Evolutionary conservation across 192 early-diverging fungal species (phyloP).

Genomic region (Gryganskiella cystojenkinii): DNA sequence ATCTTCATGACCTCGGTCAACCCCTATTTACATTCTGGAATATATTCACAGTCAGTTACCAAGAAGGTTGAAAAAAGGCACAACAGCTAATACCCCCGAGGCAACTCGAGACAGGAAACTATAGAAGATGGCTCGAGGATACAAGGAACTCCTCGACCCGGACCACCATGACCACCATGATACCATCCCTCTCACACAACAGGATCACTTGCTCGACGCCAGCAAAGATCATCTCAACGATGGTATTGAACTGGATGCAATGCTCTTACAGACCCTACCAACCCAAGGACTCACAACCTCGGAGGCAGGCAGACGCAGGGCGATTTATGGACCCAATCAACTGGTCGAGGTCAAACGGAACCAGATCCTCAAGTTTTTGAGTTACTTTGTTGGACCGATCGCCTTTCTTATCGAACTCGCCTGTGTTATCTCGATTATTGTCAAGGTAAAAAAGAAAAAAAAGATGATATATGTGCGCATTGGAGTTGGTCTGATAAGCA

Average conservation of each 20-base stretch:
- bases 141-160: slow-evolving; percentile 36
- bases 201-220: slow-evolving; percentile 12
- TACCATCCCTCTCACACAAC: slow-evolving; percentile 12
- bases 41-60: too few relatives aligned
- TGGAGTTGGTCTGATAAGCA: neutral
- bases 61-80: slow-evolving; percentile 1
- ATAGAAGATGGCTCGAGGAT: slow-evolving; percentile 27
- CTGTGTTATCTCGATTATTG: slow-evolving; percentile 44
- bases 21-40: too few relatives aligned
- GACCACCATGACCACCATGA: slow-evolving; percentile 21
- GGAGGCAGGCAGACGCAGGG: slow-evolving; percentile 60
- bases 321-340: slow-evolving; percentile 84
- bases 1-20: too few relatives aligned
- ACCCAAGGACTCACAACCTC: slow-evolving; percentile 67
- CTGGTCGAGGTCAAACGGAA: slow-evolving; percentile 69
- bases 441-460: slow-evolving; percentile 24
- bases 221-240: slow-evolving; percentile 2
- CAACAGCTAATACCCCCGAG: neutral
- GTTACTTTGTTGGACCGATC: slow-evolving; percentile 70
- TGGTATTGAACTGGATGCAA: slow-evolving; percentile 53
- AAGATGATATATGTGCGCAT: neutral
- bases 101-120: neutral
- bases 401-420: slow-evolving; percentile 72
- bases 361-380: slow-evolving; percentile 56
- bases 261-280: slow-evolving; percentile 68